A percentile compares a stretch with the other conserved stretches of the same genome.
Evolutionary conservation across 2,329 filamentous ascomycete species (phyloP).

Genomic region (Pestalotiopsis sp.): DNA sequence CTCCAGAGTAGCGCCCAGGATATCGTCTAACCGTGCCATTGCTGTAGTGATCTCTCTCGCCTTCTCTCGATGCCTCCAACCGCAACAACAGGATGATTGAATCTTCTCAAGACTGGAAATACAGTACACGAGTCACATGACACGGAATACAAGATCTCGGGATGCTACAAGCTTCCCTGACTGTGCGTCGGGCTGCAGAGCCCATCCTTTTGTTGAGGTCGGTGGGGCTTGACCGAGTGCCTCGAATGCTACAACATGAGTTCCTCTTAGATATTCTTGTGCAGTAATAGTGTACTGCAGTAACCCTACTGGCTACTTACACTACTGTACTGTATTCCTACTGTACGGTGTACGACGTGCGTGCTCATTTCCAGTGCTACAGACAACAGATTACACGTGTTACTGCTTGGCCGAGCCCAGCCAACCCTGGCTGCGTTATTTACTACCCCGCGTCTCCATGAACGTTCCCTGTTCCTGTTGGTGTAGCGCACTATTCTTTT

Average conservation of each 20-base stretch:
- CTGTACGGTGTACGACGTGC: too few species aligned
- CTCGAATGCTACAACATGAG: neutral
- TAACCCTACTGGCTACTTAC: too few species aligned
- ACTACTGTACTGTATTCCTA: too few species aligned
- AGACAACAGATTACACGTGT: too few species aligned
- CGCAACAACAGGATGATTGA: neutral
- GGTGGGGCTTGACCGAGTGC: neutral
- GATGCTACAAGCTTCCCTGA: neutral
- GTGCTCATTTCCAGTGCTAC: too few species aligned
- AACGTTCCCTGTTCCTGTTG: neutral
- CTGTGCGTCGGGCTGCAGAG: neutral
- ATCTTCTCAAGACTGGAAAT: neutral
- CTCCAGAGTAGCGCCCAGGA: conserved; percentile 21
- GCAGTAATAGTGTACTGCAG: neutral
- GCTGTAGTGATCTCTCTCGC: neutral
- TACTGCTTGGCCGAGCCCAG: neutral
- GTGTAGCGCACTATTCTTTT: neutral
- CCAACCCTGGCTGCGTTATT: neutral
- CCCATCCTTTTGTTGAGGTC: neutral
- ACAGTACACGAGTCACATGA: neutral
- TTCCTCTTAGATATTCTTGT: neutral
- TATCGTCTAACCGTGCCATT: conserved; percentile 19
- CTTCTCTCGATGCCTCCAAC: neutral
- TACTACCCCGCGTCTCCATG: neutral
- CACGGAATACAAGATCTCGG: neutral